Evolutionary conservation across 768 basidiomycete genomes (phyloP), one percentile per base, ranked within the genome.

Genomic region (Russula compacta): DNA sequence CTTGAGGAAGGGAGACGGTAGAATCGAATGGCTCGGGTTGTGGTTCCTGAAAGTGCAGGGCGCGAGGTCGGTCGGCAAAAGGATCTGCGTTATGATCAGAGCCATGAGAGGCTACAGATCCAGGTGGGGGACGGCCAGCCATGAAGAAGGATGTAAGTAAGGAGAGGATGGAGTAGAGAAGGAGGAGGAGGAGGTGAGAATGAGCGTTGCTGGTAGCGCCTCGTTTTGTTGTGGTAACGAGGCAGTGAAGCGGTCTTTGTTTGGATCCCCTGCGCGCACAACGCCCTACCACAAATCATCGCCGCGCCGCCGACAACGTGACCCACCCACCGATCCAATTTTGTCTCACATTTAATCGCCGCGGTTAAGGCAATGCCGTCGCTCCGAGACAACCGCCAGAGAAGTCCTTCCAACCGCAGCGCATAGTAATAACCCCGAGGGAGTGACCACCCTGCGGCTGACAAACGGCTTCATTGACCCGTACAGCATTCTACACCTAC

Each of bases 21-120:
- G 86, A 87, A 59, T 81, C 81, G 66, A 79, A 85, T 6, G 84
- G 80, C 50, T 75, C 80, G 42, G 80, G 75, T 33, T 76, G 65
- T 58, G 81, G 79, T 65, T 87, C 85, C 39, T 79, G 75, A 68
- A 87, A 87, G 56, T 82, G 84, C 46, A 81, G 74, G 55, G 78
- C 81, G 56, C 78, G 82, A 58, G 82, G 79, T 21, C 82, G 78
- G 74, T 91, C 88, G 52, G 83, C 77, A 70, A 91, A 92, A 6
- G 90, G 90, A 71, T 92, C 87, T 35, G 73, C 78, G 78, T 17
- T 69, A 72, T 60, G 72, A 72, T 50, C 70, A 73, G 76, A 64
- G 49, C 73, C 75, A 74, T 79, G 69, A 19, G 71, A 69, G 19
- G 71, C 58, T 59, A 64, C 36, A 32, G 72, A 69, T 38, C 67